Percentiles rank a stretch among this genome's conserved stretches.
These are phyloP conservation scores for Mycena filopes DNA, from an alignment of 768 basidiomycete genomes.

Conservation along the genomic window DNA sequence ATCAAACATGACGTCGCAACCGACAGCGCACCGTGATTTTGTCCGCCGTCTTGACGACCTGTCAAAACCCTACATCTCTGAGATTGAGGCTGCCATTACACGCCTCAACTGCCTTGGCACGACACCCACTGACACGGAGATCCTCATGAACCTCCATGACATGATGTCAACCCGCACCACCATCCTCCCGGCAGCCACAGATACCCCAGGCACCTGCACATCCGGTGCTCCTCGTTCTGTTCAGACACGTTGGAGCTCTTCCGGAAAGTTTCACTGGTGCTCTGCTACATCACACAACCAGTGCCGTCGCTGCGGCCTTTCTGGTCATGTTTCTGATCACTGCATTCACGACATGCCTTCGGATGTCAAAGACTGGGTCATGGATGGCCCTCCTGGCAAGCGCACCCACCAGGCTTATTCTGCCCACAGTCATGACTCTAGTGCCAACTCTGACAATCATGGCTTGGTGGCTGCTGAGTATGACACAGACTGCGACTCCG, in stretches of 20 bases:
- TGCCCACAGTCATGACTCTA: too few species aligned
- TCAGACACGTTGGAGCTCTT: neutral
- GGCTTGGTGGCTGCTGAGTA: too few species aligned
- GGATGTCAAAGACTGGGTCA: conserved; percentile 10
- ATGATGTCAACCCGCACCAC: conserved; percentile 4
- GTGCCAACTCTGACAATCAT: too few species aligned
- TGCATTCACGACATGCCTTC: conserved; percentile 14
- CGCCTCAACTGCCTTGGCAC: neutral
- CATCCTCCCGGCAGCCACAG: neutral
- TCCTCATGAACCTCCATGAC: conserved; percentile 9
- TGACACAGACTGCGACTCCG: too few species aligned
- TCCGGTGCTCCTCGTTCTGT: neutral
- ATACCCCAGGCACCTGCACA: neutral
- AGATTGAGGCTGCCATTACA: neutral
- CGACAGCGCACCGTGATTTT: conserved; percentile 9
- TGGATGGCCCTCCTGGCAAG: conserved; percentile 10
- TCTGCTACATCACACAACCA: conserved; percentile 11
- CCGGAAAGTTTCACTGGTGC: conserved; percentile 6
- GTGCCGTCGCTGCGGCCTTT: conserved; percentile 5
- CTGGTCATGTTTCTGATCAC: conserved; percentile 7
- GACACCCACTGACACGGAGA: too few species aligned
- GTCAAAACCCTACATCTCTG: conserved; percentile 8
- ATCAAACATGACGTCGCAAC: conserved; percentile 8
- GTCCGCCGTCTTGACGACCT: neutral
- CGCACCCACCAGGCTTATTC: neutral